phyloP scores from a whole-genome alignment of 2,329 filamentous ascomycete genomes.

The Hymenoscyphus linearis region DNA sequence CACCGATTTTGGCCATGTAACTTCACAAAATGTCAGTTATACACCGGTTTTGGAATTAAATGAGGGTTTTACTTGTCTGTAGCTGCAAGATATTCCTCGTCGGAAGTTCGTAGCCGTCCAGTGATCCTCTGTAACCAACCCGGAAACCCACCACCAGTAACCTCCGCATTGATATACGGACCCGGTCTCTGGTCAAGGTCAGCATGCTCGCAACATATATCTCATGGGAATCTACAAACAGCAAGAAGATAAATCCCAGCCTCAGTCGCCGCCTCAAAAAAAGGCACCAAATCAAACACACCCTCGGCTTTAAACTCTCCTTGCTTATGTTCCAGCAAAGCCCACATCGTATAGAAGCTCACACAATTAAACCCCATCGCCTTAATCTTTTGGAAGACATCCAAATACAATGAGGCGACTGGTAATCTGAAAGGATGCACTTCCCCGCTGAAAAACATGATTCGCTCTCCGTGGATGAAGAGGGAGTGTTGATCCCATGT shows the following conservation, averaged over 20 bases:
- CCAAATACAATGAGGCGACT: constrained; percentile 55
- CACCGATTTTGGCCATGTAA: constrained; percentile 50
- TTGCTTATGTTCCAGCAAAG: constrained; percentile 64
- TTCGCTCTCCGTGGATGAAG: constrained; percentile 62
- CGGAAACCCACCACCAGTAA: constrained; percentile 60
- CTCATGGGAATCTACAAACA: not conserved
- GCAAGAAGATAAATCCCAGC: constrained; percentile 71
- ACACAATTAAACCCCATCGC: constrained; percentile 71
- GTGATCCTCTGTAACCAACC: constrained; percentile 71
- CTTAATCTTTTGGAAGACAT: constrained; percentile 76
- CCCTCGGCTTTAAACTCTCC: constrained; percentile 65
- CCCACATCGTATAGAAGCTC: constrained; percentile 74
- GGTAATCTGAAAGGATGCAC: constrained; percentile 62
- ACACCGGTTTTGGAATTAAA: not conserved
- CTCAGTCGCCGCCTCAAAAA: constrained; percentile 66
- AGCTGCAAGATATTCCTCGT: constrained; percentile 56
- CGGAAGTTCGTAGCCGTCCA: constrained; percentile 57
- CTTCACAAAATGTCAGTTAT: not conserved
- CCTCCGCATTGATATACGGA: constrained; percentile 62
- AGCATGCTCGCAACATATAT: not conserved
- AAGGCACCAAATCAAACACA: constrained; percentile 64
- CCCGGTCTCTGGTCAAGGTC: not conserved
- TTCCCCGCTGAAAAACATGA: constrained; percentile 69
- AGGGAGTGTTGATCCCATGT: constrained; percentile 71
- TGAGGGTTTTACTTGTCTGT: constrained; percentile 46